A percentile compares a stretch with the other conserved stretches of the same genome.
phyloP scores from a whole-genome alignment of 1,284 basidiomycete genomes.

The Trametes sp. region DNA sequence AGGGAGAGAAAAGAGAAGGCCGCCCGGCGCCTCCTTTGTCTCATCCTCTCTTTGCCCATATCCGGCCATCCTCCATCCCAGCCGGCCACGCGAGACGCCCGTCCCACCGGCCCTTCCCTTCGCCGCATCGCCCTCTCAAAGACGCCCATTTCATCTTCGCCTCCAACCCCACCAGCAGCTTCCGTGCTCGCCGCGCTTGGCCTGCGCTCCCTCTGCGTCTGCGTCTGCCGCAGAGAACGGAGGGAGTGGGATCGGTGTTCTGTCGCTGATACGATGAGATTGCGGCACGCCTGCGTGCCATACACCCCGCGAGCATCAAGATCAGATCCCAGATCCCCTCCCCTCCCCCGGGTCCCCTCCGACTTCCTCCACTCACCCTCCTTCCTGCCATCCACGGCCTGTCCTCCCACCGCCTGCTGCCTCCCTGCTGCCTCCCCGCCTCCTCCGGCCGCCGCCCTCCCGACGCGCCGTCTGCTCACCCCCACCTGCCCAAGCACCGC shows the following conservation, averaged over 20 bases:
- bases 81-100: constrained; percentile 10
- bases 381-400: background rate
- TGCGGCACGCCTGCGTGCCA: background rate
- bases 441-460: background rate
- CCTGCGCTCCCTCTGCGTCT: background rate
- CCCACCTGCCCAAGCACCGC: background rate
- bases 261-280: constrained; percentile 15
- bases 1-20: constrained; percentile 18
- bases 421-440: background rate
- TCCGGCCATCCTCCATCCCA: constrained; percentile 12
- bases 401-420: background rate
- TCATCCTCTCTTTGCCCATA: constrained; percentile 9
- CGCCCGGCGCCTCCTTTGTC: constrained; percentile 26
- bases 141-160: background rate
- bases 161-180: background rate
- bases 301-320: constrained; percentile 8
- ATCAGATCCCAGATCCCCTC: constrained; percentile 10
- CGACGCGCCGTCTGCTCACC: background rate
- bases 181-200: background rate
- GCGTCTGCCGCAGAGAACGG: constrained; percentile 4
- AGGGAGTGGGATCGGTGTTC: background rate
- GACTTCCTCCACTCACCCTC: constrained; percentile 3
- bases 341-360: background rate
- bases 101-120: constrained; percentile 9
- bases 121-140: background rate